A percentile compares a stretch with the other conserved stretches of the same genome.
Conservation (phyloP, 192 early-diverging fungal species). For the Entomortierella parvispora region DNA sequence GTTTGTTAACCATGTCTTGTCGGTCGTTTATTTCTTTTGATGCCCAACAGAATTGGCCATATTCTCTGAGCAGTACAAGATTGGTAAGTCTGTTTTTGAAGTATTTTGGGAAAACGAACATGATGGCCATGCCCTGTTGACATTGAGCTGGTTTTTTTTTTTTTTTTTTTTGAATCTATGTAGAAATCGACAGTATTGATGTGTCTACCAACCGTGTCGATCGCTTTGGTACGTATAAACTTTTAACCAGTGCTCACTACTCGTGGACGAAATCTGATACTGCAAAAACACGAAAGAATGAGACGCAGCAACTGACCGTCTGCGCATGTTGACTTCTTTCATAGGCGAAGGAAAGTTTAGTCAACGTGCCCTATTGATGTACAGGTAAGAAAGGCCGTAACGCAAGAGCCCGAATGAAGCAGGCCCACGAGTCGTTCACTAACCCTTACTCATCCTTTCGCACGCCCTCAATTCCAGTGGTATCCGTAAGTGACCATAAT, state of each 20-base stretch:
- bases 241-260: too few species aligned
- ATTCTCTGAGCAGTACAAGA: conserved; percentile 72
- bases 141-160: background rate
- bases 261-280: too few species aligned
- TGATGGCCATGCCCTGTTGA: too few species aligned
- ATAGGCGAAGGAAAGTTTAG: conserved; percentile 64
- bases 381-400: conserved; percentile 55
- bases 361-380: conserved; percentile 61
- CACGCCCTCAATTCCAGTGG: conserved; percentile 49
- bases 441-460: background rate
- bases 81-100: conserved; percentile 55
- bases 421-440: too few species aligned
- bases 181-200: conserved; percentile 84
- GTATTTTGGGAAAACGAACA: too few species aligned
- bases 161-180: background rate
- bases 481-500: conserved; percentile 57
- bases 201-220: conserved; percentile 74
- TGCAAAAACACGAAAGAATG: background rate
- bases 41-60: conserved; percentile 69
- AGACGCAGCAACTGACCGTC: background rate
- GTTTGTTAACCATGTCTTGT: too few species aligned
- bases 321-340: too few species aligned
- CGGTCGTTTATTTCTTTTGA: background rate
- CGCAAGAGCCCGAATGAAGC: too few species aligned
- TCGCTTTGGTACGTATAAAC: conserved; percentile 68